phyloP scores from a whole-genome alignment of 208 protist species.

The Acanthamoeba comandoni region DNA sequence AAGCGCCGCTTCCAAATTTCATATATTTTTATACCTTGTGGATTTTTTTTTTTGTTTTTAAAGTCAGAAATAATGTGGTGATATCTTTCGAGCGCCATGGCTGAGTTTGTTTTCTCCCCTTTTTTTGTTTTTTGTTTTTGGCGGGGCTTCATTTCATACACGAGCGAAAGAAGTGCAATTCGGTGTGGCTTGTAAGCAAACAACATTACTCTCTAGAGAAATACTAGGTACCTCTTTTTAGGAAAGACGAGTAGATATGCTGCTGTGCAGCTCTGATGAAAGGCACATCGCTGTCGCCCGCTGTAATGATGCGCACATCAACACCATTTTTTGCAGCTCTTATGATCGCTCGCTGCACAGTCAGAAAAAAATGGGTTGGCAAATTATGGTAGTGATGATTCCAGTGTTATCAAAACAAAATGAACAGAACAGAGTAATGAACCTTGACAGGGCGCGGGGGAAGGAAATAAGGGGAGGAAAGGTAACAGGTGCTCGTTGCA shows the following conservation, averaged over 20 bases:
- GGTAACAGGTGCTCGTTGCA: slow-evolving; percentile 36
- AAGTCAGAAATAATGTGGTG: too few species aligned
- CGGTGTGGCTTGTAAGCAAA: too few species aligned
- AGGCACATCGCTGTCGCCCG: slow-evolving; percentile 77
- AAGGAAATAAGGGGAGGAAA: slow-evolving; percentile 80
- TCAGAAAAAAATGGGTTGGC: background rate
- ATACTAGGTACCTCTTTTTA: slow-evolving; percentile 10
- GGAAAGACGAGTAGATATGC: slow-evolving; percentile 77
- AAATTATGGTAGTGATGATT: background rate
- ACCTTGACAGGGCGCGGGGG: slow-evolving; percentile 71
- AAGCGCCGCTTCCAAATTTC: slow-evolving; percentile 71
- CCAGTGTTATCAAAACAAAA: background rate
- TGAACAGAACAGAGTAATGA: background rate
- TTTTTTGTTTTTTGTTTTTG: too few species aligned
- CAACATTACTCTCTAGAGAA: too few species aligned
- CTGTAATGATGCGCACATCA: slow-evolving; percentile 77
- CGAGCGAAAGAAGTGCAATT: too few species aligned
- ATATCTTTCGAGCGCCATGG: too few species aligned
- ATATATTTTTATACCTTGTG: slow-evolving; percentile 75
- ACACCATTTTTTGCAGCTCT: slow-evolving; percentile 53
- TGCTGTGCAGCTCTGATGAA: slow-evolving; percentile 73
- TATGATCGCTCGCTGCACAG: slow-evolving; percentile 71
- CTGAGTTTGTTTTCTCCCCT: too few species aligned
- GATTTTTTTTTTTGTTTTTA: too few species aligned
- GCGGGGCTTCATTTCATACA: too few species aligned